phyloP scores from a whole-genome alignment of 495 filamentous ascomycete species.

The Penicillium turbatum region DNA sequence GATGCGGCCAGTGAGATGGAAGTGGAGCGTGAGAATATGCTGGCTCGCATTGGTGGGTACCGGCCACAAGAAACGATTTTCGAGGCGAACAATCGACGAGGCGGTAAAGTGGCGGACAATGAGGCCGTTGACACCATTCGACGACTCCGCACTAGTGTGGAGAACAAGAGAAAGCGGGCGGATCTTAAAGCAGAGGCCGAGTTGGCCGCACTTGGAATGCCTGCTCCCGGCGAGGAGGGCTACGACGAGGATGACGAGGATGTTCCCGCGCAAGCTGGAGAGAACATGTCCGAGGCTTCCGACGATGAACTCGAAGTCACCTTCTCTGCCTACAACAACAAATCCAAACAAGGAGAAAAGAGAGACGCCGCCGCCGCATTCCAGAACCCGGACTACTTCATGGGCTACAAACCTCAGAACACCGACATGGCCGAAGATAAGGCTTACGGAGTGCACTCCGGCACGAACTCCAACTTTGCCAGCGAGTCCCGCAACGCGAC shows the following conservation, averaged over 20 bases:
- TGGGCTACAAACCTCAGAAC: conserved; percentile 82
- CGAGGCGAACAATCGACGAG: conserved; percentile 73
- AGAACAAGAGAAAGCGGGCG: conserved; percentile 39
- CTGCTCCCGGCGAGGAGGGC: conserved; percentile 25
- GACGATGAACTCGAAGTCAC: conserved; percentile 80
- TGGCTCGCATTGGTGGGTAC: conserved; percentile 79
- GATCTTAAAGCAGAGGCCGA: conserved; percentile 31
- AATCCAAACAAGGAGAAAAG: conserved; percentile 19
- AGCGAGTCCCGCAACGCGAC: conserved; percentile 74
- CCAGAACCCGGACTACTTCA: conserved; percentile 86
- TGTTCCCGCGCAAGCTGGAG: conserved; percentile 37
- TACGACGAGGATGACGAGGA: conserved; percentile 29
- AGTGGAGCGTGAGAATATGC: conserved; percentile 72
- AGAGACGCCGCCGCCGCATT: conserved; percentile 48
- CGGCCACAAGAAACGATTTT: conserved; percentile 91
- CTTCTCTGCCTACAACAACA: conserved; percentile 57
- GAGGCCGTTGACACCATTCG: conserved; percentile 81
- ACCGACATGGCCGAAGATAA: conserved; percentile 78
- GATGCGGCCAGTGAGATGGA: conserved; percentile 59
- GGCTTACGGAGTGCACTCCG: conserved; percentile 87
- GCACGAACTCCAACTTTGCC: conserved; percentile 69
- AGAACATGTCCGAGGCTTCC: conserved; percentile 64
- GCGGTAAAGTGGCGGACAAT: conserved; percentile 46
- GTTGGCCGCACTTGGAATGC: conserved; percentile 24
- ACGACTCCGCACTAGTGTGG: conserved; percentile 53